phyloP scores from a whole-genome alignment of 495 filamentous ascomycete genomes.

The Penicillium salamii region DNA sequence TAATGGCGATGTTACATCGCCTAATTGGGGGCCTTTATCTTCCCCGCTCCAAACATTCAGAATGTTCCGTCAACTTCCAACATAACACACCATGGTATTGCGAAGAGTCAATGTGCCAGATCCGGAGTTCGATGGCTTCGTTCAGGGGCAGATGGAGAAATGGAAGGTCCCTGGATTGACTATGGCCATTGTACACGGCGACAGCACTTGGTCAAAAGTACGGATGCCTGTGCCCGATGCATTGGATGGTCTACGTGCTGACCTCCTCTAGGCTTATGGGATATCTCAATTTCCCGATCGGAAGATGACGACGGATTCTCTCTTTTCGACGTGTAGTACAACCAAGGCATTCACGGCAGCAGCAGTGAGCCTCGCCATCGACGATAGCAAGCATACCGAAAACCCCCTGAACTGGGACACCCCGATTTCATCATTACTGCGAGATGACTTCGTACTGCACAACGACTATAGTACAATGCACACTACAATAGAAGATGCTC shows the following conservation, averaged over 20 bases:
- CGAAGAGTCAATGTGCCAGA: not conserved
- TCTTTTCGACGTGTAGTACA: constrained; percentile 45
- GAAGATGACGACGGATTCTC: constrained; percentile 39
- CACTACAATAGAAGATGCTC: constrained; percentile 50
- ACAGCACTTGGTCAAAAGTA: constrained; percentile 39
- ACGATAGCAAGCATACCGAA: constrained; percentile 22
- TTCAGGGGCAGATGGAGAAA: constrained; percentile 26
- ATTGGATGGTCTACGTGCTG: constrained; percentile 32
- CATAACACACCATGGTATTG: not conserved
- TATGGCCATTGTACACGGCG: constrained; percentile 46
- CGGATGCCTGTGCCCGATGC: constrained; percentile 9
- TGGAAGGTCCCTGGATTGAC: constrained; percentile 47
- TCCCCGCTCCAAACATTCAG: not conserved
- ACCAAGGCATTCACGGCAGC: constrained; percentile 57
- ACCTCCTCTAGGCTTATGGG: constrained; percentile 45
- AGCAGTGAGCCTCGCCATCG: constrained; percentile 41
- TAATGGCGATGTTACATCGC: too few relatives aligned
- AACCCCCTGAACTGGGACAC: constrained; percentile 44
- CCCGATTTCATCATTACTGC: constrained; percentile 46
- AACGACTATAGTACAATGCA: constrained; percentile 39
- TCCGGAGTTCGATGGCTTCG: constrained; percentile 29
- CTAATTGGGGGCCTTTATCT: not conserved
- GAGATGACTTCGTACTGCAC: constrained; percentile 50
- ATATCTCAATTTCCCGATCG: constrained; percentile 31
- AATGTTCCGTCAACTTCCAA: too few relatives aligned